Evolutionary conservation across 371 early-diverging fungal genomes (phyloP), one percentile per base, ranked within the genome.

Genomic region (Capillidium heterosporum): DNA sequence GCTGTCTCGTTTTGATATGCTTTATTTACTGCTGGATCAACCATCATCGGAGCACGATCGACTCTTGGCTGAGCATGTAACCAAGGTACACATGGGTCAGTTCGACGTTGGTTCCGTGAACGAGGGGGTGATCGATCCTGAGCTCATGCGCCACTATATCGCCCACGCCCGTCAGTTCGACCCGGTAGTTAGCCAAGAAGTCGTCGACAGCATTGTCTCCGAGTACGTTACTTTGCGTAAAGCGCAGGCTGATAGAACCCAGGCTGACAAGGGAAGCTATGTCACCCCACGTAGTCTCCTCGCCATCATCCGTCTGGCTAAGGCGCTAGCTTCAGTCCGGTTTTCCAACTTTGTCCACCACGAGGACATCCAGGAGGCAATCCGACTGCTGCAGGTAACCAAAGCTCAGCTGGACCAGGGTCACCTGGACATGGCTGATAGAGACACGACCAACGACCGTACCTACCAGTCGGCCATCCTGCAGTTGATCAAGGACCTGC

Each of bases 1-100:
- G 44, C 68, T 99, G 47, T 89, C 91, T 26, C 84, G 99, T 70
- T 99, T 99, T 67, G 99, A 99, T 77, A 80, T 97, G 59, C 63
- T 91, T 42, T 93, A 90, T 67, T 78, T 97, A 63, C 82, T 98
- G 10, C 76, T 85, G 29, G 93, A 92, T 66, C 77, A 74, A 11
- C 82, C 89, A 21, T 76, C 79, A 48, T 71, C 77, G 50, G 84
- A 84, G 49, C 69, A 77, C 65, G 86, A 89, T 66, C 64, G 77
- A 48, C 69, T 78, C 55, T 71, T 93, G 32, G 95, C 94, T 15
- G 74, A 85, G 59, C 94, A 95, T 70, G 88, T 95, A 27, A 81
- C 89, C 15, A 77, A 84, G 62, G 94, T 95, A n/a, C 94, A 95
- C 62, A 78, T 81, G 57, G 76, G 84, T 65, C 80, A 81, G 64